Base-by-base conservation (phyloP, 371 early-diverging fungal species). In the Syncephalastrum contaminatum region DNA sequence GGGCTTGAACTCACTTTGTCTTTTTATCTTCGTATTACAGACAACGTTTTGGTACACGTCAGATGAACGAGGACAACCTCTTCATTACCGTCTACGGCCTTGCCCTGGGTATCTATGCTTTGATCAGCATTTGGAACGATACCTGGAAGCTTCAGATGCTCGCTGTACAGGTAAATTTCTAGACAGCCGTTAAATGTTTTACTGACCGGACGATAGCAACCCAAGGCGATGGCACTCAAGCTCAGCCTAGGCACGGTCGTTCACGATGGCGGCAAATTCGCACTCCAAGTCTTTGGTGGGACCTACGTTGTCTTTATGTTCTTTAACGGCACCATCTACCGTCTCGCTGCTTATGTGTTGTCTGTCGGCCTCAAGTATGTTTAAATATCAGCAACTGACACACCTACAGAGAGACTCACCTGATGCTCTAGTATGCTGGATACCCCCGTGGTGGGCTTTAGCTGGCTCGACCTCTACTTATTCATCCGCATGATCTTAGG, bases 401-500 rank as follows among this genome's bases (percentile, higher is more conserved):
- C 25, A 25, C 25, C 0, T 7, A 25, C 25, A 25, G 10, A 6
- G 36, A 5, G 36, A 30, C 36, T 30, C 36, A 30, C 12, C 5
- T 30, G 10, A 50, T 21, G 49, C 14, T 18, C 4, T 46, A 69
- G 71, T 15, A 63, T 83, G 21, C 63, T 81, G 36, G 67, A 60
- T 51, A 50, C 74, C 6, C 71, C 82, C 13, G 69, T 82, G 6
- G 51, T 62, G 44, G 60, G 60, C 2, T 81, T 82, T 55, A 69
- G 72, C 60, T 69, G 75, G 79, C 45, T 60, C 14, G 63, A 73
- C 57, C 5, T 79, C 15, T 67, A 64, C 19, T 54, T 82, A 27
- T 64, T 77, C 13, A 54, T 68, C 16, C 73, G 80, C 43, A 53
- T 75, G 16, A 41, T 75, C 20, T 25, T 75, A 40, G 72, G 67